Evolutionary conservation across 1,284 basidiomycete species (phyloP), one percentile per base, ranked within the genome.

Genomic region (Gomphus sp.): DNA sequence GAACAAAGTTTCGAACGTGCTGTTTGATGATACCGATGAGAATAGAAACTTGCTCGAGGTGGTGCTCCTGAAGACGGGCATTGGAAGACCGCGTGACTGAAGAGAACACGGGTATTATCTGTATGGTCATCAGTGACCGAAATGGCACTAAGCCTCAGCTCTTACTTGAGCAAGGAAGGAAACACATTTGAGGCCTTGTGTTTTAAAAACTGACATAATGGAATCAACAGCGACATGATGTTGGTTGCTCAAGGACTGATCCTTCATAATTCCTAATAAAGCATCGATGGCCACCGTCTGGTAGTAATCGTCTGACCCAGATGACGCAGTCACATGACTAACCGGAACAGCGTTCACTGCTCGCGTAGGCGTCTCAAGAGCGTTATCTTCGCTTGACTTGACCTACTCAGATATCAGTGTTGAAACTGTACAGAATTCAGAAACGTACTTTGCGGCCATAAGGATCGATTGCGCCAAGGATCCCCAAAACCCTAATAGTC

Each of bases 151-250:
- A n/a, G 16, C 5, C 25, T 41, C 18, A 39, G 31, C 8, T 37
- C 31, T 55, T 67, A 93, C 93, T 78, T 96, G 93, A 49, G 96
- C 92, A 39, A 99, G 74, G 75, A 98, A 99, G 4, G 91, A 85
- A 34, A 98, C 95, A 71, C 95, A 98, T 77, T 95, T 94, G 67
- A 99, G 75, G 8, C 97, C 93, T 70, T 99, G 94, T 0, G 95
- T 98, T 72, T 96, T 94, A 81, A 99, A 99, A 63, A 99, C 98
- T 61, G 95, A 92, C 93, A 99, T 99, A 67, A 99, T 91, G 2
- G 96, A 95, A 71, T 99, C 95, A 64, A 99, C 96, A 61, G 96
- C 96, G 50, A 87, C 92, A 71, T 93, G 87, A 66, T 98, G 94
- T 66, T 94, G 87, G 62, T 79, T 84, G 67, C 80, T 88, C 63